These are phyloP conservation scores for Tetragonia tetragonoides DNA, from an alignment of 148 eudicot genomes.

Conservation along the genomic window DNA sequence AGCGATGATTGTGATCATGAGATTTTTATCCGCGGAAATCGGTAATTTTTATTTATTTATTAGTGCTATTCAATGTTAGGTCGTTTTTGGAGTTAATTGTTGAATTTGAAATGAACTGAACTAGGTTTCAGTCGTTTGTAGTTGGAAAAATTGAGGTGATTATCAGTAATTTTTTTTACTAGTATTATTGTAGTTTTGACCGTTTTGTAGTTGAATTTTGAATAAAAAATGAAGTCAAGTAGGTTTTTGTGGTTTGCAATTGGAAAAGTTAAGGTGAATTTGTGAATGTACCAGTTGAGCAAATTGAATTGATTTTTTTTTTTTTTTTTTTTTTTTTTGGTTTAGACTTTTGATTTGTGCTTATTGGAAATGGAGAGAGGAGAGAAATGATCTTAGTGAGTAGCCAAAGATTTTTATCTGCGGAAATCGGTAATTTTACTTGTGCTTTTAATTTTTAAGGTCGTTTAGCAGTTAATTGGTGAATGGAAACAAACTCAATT, in stretches of 20 bases:
- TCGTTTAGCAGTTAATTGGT: too few species aligned
- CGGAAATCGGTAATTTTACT: too few species aligned
- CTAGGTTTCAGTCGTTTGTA: not conserved
- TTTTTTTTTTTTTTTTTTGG: not conserved
- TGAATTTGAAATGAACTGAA: not conserved
- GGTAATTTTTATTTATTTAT: conserved; percentile 31
- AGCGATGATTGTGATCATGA: conserved; percentile 68
- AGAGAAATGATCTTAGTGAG: too few species aligned
- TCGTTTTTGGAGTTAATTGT: not conserved
- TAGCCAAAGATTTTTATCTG: too few species aligned
- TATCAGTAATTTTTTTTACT: conserved; percentile 38
- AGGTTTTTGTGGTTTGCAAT: not conserved
- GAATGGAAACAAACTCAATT: too few species aligned
- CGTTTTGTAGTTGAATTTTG: not conserved
- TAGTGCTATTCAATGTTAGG: not conserved
- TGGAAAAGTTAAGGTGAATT: not conserved
- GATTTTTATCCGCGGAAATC: conserved; percentile 76
- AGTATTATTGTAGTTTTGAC: not conserved
- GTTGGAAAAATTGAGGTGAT: not conserved
- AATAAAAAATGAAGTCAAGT: not conserved
- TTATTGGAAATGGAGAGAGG: not conserved
- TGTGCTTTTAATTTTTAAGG: too few species aligned
- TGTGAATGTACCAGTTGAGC: not conserved
- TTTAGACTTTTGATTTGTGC: not conserved
- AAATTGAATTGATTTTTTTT: not conserved